Evolutionary conservation across 2,329 filamentous ascomycete genomes (phyloP), one percentile per base, ranked within the genome.

Genomic region (Aspergillus niger): DNA sequence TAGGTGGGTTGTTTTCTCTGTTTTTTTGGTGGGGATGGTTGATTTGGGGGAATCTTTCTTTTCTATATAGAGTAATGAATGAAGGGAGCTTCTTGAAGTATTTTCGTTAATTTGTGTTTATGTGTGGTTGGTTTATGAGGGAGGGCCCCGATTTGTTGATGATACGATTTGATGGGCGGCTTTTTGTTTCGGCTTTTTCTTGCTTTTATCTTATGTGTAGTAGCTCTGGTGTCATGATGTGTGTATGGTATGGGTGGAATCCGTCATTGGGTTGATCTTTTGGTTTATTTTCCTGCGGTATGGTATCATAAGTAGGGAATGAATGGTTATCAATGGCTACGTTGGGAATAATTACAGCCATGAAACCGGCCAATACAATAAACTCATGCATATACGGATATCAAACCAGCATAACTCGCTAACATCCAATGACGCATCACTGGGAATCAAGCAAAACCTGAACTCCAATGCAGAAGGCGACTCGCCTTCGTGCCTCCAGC

Each of bases 401-500:
- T 55, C 36, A 26, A 43, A 55, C 22, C 52, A 30, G 55, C 20
- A 50, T 26, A 22, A 28, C 47, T 30, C 28, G 47, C 47, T 50
- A 50, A 59, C 41, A 61, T 26, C 56, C 41, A 50, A 58, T 36
- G 11, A 36, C 32, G 5, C 32, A 60, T 53, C 38, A 49, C 13
- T 49, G 24, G 32, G 51, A 50, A 59, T 17, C 26, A 59, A 55
- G 38, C 36, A 62, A 54, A 36, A 28, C 62, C 59, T 55, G 38
- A 63, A 65, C 64, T 63, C 64, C 61, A 60, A 62, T 38, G 32
- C 51, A 57, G 56, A 57, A 52, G 52, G 53, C 55, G 53, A 58
- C 38, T 36, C 44, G 41, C 57, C 50, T 55, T 50, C 36, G 20
- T 60, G 52, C 55, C 32, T 26, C 56, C 28, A 52, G 30, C 36